Evolutionary conservation across 768 basidiomycete species (phyloP).

Genomic region (Coprinopsis sp.): DNA sequence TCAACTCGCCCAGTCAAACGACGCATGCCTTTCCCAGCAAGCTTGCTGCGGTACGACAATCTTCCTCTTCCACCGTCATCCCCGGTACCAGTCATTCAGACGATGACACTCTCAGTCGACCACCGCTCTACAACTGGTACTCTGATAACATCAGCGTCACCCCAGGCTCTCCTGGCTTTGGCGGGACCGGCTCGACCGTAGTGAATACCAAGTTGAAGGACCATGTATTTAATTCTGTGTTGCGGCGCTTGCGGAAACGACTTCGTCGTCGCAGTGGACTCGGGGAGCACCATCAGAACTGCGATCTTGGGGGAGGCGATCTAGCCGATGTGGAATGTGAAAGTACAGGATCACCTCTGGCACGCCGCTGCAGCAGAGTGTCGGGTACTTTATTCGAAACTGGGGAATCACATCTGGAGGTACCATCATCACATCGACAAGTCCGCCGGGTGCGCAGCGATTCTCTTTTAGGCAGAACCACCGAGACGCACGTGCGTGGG

Average conservation of each 20-base stretch:
- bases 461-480: constrained; percentile 8
- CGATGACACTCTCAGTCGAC: constrained; percentile 26
- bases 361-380: constrained; percentile 17
- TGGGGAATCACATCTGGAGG: constrained; percentile 31
- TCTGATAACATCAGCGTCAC: constrained; percentile 32
- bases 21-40: constrained; percentile 27
- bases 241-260: constrained; percentile 66
- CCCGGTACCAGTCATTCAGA: constrained; percentile 25
- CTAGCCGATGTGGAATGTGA: constrained; percentile 27
- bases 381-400: constrained; percentile 37
- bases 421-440: constrained; percentile 36
- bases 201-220: constrained; percentile 95
- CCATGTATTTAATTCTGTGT: constrained; percentile 87
- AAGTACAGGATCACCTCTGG: constrained; percentile 12
- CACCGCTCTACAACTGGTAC: constrained; percentile 34
- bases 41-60: constrained; percentile 19
- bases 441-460: constrained; percentile 70
- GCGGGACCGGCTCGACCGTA: constrained; percentile 86
- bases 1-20: constrained; percentile 40
- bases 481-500: constrained; percentile 19
- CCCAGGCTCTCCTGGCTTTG: constrained; percentile 58
- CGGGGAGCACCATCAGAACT: no score
- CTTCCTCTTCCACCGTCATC: constrained; percentile 11
- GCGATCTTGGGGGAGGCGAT: no score
- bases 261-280: constrained; percentile 35